Conservation (phyloP, 1,284 basidiomycete genomes). For the Ustilago xerochloae region DNA sequence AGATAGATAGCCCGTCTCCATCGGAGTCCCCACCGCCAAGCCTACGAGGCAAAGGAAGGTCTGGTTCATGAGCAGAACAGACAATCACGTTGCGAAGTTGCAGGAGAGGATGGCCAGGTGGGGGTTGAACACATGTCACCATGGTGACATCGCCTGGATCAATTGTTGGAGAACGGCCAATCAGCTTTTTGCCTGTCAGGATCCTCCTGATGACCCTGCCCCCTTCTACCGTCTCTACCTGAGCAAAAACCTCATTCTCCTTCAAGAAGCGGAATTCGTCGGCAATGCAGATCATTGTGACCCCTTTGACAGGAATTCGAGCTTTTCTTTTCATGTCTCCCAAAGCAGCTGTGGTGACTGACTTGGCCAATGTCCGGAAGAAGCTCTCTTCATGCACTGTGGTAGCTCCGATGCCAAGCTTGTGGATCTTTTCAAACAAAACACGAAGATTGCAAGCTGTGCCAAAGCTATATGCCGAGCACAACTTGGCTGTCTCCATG, state of each 20-base stretch:
- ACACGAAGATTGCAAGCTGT: constrained; percentile 21
- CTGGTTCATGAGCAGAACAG: constrained; percentile 32
- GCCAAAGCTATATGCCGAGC: constrained; percentile 29
- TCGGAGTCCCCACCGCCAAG: constrained; percentile 50
- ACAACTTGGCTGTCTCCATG: constrained; percentile 22
- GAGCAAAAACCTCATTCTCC: constrained; percentile 41
- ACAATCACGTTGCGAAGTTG: constrained; percentile 49
- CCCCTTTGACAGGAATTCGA: constrained; percentile 27
- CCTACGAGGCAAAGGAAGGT: constrained; percentile 29
- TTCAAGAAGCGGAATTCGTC: constrained; percentile 48
- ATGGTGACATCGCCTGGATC: constrained; percentile 46
- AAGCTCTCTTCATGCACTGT: constrained; percentile 22
- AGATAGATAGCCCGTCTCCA: constrained; percentile 69
- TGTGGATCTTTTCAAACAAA: constrained; percentile 28
- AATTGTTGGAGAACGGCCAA: constrained; percentile 46
- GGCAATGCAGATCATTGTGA: constrained; percentile 36
- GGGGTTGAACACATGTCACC: constrained; percentile 31
- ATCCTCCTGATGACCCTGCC: constrained; percentile 12
- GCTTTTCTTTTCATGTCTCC: constrained; percentile 51
- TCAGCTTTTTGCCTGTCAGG: constrained; percentile 36
- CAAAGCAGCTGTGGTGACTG: constrained; percentile 27
- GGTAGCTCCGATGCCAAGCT: constrained; percentile 12
- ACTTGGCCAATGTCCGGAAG: constrained; percentile 20
- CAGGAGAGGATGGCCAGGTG: constrained; percentile 38
- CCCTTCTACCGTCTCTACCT: constrained; percentile 22